Evolutionary conservation across 805 yeast species (phyloP), one percentile per base, ranked within the genome.

Genomic region (Cyberlindnera mycetangii): DNA sequence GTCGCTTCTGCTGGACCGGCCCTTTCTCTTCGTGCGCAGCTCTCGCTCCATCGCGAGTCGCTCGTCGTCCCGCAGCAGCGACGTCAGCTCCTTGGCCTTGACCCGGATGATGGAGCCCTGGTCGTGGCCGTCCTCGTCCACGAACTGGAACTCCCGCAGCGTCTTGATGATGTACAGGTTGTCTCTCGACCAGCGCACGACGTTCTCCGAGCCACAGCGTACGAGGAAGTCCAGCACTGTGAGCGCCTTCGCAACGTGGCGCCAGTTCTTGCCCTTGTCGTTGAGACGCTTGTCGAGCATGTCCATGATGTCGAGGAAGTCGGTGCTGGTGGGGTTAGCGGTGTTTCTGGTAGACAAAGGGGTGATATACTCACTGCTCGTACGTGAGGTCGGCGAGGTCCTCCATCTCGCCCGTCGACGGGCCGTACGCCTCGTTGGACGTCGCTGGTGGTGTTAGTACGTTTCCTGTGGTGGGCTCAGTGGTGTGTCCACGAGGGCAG

Each of bases 191-290:
- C 99, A 92, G 31, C 82, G 70, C 6, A 90, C 96, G 58, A 90
- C 92, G 58, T 85, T 83, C 54, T 89, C 96, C 17, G 89, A 77
- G 32, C 97, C 99, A 48, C 75, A 77, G 54, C 93, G 79, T 16
- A 90, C 89, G 46, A 90, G 71, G 66, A 83, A 92, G 58, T 90
- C 97, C 54, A 92, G 73, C n/a, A 92, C 82, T 2, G 95, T 85
- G 50, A 92, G 72, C 1, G 96, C 83, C 65, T 92, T 93, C 51
- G 95, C 90, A 39, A 92, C 90, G 63, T 92, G 99, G 53, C 96
- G 78, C 97, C 97, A 92, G 68, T 92, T 86, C 64, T 89, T 90
- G 49, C 98, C 98, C 70, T 90, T 90, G 62, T 92, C 98, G 60
- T 92, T 92, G 52, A 92, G 70, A 51, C 99, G 77, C 53, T 89